A percentile compares a stretch with the other conserved stretches of the same genome.
Evolutionary conservation across 2,329 filamentous ascomycete species (phyloP).

Genomic region (Epichloe sibirici): DNA sequence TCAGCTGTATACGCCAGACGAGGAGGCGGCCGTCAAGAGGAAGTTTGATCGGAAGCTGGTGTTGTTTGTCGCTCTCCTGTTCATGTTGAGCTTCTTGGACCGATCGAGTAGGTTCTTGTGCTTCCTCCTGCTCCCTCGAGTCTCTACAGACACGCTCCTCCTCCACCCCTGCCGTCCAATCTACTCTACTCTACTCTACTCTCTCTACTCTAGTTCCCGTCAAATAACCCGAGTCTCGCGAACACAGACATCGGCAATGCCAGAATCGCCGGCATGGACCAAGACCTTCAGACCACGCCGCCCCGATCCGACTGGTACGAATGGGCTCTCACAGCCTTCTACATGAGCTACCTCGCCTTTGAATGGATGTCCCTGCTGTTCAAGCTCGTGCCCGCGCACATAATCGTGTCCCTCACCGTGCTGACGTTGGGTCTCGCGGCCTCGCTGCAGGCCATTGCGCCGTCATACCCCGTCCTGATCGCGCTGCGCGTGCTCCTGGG

Average conservation of each 20-base stretch:
- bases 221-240: not conserved
- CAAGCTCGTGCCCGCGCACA: conserved; percentile 46
- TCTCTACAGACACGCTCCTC: too few species aligned
- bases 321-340: conserved; percentile 50
- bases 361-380: conserved; percentile 55
- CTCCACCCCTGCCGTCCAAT: too few species aligned
- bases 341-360: conserved; percentile 49
- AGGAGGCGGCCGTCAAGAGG: conserved; percentile 57
- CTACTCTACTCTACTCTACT: too few species aligned
- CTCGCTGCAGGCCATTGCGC: conserved; percentile 56
- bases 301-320: conserved; percentile 39
- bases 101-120: conserved; percentile 54
- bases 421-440: conserved; percentile 69
- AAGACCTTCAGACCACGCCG: conserved; percentile 41
- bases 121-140: not conserved
- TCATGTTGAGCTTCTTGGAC: conserved; percentile 76
- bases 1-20: conserved; percentile 44
- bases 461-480: conserved; percentile 49
- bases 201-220: not conserved
- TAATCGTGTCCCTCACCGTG: conserved; percentile 50
- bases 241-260: conserved; percentile 48
- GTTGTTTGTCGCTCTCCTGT: conserved; percentile 68
- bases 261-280: conserved; percentile 50
- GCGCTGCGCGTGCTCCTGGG: conserved; percentile 44
- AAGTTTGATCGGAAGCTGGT: conserved; percentile 72